These are phyloP conservation scores for Saccharomycopsis crataegensis DNA, from an alignment of 1,139 yeast species.

Conservation along the genomic window DNA sequence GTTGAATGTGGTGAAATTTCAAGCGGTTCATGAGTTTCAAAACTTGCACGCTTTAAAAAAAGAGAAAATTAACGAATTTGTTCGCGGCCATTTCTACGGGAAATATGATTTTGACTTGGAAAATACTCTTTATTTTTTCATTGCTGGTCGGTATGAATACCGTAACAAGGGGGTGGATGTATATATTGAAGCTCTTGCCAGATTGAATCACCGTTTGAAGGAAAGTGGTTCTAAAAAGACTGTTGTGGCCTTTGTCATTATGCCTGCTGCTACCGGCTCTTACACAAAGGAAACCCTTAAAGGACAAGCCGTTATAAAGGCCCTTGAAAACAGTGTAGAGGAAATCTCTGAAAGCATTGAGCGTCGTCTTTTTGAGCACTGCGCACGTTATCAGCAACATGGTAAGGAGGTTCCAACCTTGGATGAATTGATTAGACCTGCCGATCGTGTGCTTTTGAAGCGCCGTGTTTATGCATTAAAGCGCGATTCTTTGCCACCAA, in stretches of 20 bases:
- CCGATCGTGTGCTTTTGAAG: slow-evolving; percentile 84
- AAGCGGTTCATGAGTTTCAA: slow-evolving; percentile 97
- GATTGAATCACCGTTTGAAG: slow-evolving; percentile 83
- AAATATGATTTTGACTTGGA: slow-evolving; percentile 92
- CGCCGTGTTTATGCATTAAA: slow-evolving; percentile 91
- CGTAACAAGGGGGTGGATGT: slow-evolving; percentile 96
- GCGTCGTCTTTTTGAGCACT: slow-evolving; percentile 81
- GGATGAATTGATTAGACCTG: slow-evolving; percentile 77
- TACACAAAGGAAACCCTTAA: slow-evolving; percentile 93
- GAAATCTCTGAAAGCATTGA: slow-evolving; percentile 89
- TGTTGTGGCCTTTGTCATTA: slow-evolving; percentile 94
- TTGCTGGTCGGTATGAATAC: slow-evolving; percentile 95
- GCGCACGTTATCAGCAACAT: slow-evolving; percentile 69
- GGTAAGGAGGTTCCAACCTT: slow-evolving; percentile 56
- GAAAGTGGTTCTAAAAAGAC: slow-evolving; percentile 79
- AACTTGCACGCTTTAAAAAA: slow-evolving; percentile 89
- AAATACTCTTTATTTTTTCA: slow-evolving; percentile 88
- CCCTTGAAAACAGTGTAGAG: slow-evolving; percentile 79
- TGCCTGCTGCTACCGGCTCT: slow-evolving; percentile 94
- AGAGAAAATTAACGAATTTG: slow-evolving; percentile 88
- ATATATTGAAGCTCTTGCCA: slow-evolving; percentile 86
- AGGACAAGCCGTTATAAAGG: slow-evolving; percentile 94
- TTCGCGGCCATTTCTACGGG: slow-evolving; percentile 96
- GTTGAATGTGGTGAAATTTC: slow-evolving; percentile 88
- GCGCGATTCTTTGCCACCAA: slow-evolving; percentile 85